These are phyloP conservation scores for Solanum etuberosum DNA, from an alignment of 257 asterid species.

Conservation along the genomic window DNA sequence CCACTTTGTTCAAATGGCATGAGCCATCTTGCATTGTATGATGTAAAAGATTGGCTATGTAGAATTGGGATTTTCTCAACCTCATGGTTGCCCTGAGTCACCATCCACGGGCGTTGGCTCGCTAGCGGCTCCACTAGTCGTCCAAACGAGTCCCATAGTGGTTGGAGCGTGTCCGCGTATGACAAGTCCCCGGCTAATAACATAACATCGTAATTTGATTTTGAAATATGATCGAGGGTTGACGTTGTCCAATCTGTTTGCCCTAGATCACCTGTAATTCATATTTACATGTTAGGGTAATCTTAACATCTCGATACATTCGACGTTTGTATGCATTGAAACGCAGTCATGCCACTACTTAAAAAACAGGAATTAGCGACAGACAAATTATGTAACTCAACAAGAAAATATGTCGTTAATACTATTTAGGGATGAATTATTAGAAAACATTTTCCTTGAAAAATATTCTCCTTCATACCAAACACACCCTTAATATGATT, in stretches of 20 bases:
- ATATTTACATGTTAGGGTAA: no score
- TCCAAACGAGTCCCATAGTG: constrained; percentile 70
- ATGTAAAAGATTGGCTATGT: constrained; percentile 20
- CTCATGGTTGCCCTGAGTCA: constrained; percentile 88
- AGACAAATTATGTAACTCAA: not conserved
- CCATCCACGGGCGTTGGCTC: constrained; percentile 87
- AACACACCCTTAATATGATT: no score
- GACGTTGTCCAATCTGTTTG: constrained; percentile 70
- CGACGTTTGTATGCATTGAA: not conserved
- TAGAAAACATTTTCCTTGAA: no score
- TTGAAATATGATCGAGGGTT: constrained; percentile 46
- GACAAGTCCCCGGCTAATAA: constrained; percentile 71
- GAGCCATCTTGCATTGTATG: constrained; percentile 77
- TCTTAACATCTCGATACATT: not conserved
- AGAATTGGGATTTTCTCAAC: constrained; percentile 33
- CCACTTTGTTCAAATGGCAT: constrained; percentile 77
- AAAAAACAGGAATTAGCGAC: not conserved
- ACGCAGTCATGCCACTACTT: no score
- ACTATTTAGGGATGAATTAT: no score
- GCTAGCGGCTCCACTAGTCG: constrained; percentile 54
- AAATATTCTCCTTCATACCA: no score
- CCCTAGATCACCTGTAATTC: constrained; percentile 59
- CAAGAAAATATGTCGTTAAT: no score
- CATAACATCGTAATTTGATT: constrained; percentile 44
- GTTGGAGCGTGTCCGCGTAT: constrained; percentile 45